Conservation (phyloP, 768 basidiomycete genomes). For the Lactarius trivialis region DNA sequence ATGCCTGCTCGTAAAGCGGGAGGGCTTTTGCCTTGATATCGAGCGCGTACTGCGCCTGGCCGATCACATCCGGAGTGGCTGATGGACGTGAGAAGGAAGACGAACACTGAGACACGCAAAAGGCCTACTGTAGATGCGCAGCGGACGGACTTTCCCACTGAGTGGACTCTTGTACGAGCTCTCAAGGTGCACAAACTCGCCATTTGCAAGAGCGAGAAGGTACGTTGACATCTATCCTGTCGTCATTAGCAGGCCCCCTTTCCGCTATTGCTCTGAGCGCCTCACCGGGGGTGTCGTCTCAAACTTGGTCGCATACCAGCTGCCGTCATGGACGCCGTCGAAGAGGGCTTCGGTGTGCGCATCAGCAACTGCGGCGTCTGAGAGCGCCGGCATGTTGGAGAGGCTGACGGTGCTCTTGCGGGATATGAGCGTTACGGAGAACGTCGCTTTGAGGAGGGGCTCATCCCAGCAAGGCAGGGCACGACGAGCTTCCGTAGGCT, state of each 20-base stretch:
- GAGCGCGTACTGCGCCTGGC: conserved; percentile 80
- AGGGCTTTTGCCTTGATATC: conserved; percentile 78
- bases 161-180: conserved; percentile 72
- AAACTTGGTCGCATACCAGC: conserved; percentile 83
- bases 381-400: conserved; percentile 78
- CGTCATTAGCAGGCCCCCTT: not conserved
- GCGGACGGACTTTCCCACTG: conserved; percentile 71
- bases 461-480: conserved; percentile 93
- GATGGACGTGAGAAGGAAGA: conserved; percentile 6
- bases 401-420: conserved; percentile 66
- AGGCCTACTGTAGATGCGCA: conserved; percentile 71
- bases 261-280: not conserved
- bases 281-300: conserved; percentile 64
- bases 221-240: conserved; percentile 67
- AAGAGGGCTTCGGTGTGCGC: conserved; percentile 17
- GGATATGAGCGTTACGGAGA: conserved; percentile 72
- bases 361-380: conserved; percentile 40
- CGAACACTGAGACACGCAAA: not conserved
- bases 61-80: conserved; percentile 79
- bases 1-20: conserved; percentile 88
- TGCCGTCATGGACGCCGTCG: conserved; percentile 29
- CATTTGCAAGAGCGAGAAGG: conserved; percentile 83
- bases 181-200: conserved; percentile 67
- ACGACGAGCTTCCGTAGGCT: conserved; percentile 82
- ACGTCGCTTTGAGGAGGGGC: conserved; percentile 83